Conservation (phyloP, 441 rosid genomes). For the Breynia disticha region DNA sequence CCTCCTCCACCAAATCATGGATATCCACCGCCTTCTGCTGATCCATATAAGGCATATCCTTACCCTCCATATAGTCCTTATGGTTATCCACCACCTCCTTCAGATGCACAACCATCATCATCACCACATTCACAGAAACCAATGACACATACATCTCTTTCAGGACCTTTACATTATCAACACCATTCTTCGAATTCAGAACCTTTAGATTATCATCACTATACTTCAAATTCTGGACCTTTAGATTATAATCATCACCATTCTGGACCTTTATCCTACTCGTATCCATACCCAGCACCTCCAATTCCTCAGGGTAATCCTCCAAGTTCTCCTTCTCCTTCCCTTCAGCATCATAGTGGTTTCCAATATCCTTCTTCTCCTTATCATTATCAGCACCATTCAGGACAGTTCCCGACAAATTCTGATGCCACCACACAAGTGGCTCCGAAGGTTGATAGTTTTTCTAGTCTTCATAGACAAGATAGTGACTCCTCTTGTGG, state of each 20-base stretch:
- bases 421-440: slow-evolving; percentile 27
- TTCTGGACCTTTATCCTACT: slow-evolving; percentile 22
- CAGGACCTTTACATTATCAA: too few species aligned
- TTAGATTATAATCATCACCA: slow-evolving; percentile 22
- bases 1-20: slow-evolving; percentile 25
- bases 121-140: slow-evolving; percentile 12
- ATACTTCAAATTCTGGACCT: slow-evolving; percentile 25
- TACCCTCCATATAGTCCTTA: slow-evolving; percentile 34
- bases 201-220: slow-evolving; percentile 25
- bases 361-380: slow-evolving; percentile 35
- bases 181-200: too few species aligned
- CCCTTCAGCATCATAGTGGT: slow-evolving; percentile 33
- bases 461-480: slow-evolving; percentile 43
- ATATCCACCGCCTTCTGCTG: slow-evolving; percentile 38
- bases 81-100: slow-evolving; percentile 22
- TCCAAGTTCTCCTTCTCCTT: slow-evolving; percentile 31
- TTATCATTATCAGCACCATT: slow-evolving; percentile 28
- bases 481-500: slow-evolving; percentile 29
- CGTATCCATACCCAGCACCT: slow-evolving; percentile 23
- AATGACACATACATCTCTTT: slow-evolving; percentile 14
- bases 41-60: slow-evolving; percentile 28
- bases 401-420: slow-evolving; percentile 16
- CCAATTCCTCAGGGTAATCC: slow-evolving; percentile 17
- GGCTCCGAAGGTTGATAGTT: slow-evolving; percentile 24
- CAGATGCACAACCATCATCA: slow-evolving; percentile 35